Evolutionary conservation across 495 filamentous ascomycete genomes (phyloP), one percentile per base, ranked within the genome.

Genomic region (Neurospora intermedia): DNA sequence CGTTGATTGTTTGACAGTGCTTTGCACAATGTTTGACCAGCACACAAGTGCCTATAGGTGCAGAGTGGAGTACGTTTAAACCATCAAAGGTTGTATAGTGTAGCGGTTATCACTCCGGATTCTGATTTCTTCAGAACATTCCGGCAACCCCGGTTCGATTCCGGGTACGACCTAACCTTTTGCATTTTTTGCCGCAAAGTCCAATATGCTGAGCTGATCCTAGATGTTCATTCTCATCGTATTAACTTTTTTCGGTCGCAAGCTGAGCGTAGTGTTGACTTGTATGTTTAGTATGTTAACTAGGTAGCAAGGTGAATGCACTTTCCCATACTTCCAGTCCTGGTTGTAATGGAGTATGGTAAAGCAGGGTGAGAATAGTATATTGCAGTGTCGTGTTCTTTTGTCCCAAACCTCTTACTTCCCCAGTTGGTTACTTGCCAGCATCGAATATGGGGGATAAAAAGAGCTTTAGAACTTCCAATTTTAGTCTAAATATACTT

Each of bases 121-220:
- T 62, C 54, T 62, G 54, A 62, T 62, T 35, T 62, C 54, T 62
- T 62, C 23, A 62, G 54, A 62, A 62, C 54, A 35, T 77, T 78
- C 76, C 73, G 77, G 77, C 31, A 74, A 79, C 78, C 78, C 78
- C 76, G 76, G 76, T 79, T 79, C 76, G 78, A 79, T 76, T 78
- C 78, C 76, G 78, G 78, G 78, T 78, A 79, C 75, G 78, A 78
- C 78, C 78, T 79, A 13, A 31, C 31, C 13, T 62, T 38, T 35
- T 66, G 27, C 15, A 62, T 0, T 46, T 38, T 66, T 66, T 66
- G 27, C 16, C 13, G 4, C 48, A 4, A 66, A 8, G 1, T 18
- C 15, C 3, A 8, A 5, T 7, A 4, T 66, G 54, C 7, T 66
- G 23, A 35, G 15, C 1, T 66, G 2, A 66, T 66, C 27, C 0